phyloP scores from a whole-genome alignment of 1,284 basidiomycete species.

The Flammula alnicola region DNA sequence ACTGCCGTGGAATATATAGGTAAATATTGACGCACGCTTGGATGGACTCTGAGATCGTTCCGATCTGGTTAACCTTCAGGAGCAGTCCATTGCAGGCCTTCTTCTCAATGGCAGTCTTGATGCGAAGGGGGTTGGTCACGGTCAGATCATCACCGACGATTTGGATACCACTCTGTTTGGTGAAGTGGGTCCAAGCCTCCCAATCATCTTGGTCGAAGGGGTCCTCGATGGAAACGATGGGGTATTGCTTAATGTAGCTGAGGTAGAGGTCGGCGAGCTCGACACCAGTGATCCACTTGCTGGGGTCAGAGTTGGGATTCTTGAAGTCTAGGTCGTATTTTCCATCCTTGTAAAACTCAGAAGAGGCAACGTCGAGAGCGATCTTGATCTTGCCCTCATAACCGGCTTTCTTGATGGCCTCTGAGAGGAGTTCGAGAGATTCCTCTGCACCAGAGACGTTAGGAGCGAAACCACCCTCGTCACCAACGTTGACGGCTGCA shows the following conservation, averaged over 20 bases:
- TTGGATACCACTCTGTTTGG: slow-evolving; percentile 76
- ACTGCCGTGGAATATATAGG: slow-evolving; percentile 6
- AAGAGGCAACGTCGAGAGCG: slow-evolving; percentile 98
- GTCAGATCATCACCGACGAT: slow-evolving; percentile 99
- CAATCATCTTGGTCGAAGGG: slow-evolving; percentile 99
- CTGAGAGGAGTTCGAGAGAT: slow-evolving; percentile 93
- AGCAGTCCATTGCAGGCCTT: slow-evolving; percentile 99
- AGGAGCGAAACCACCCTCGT: slow-evolving; percentile 99
- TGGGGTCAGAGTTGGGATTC: slow-evolving; percentile 98
- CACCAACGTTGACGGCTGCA: slow-evolving; percentile 97
- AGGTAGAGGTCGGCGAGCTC: slow-evolving; percentile 96
- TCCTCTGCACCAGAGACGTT: slow-evolving; percentile 98
- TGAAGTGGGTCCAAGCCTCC: slow-evolving; percentile 97
- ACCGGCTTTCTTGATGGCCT: slow-evolving; percentile 97
- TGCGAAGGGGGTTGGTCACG: slow-evolving; percentile 97
- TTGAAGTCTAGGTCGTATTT: slow-evolving; percentile 99
- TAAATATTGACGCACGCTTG: slow-evolving; percentile 71
- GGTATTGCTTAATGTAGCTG: slow-evolving; percentile 87
- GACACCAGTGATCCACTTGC: slow-evolving; percentile 93
- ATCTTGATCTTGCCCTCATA: slow-evolving; percentile 99
- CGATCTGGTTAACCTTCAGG: slow-evolving; percentile 99
- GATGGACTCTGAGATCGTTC: slow-evolving; percentile 98
- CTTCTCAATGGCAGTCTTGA: slow-evolving; percentile 99
- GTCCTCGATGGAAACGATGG: slow-evolving; percentile 97
- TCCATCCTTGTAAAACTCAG: slow-evolving; percentile 99